Conservation (phyloP, 2,329 filamentous ascomycete species). For the Cytospora chrysosperma region DNA sequence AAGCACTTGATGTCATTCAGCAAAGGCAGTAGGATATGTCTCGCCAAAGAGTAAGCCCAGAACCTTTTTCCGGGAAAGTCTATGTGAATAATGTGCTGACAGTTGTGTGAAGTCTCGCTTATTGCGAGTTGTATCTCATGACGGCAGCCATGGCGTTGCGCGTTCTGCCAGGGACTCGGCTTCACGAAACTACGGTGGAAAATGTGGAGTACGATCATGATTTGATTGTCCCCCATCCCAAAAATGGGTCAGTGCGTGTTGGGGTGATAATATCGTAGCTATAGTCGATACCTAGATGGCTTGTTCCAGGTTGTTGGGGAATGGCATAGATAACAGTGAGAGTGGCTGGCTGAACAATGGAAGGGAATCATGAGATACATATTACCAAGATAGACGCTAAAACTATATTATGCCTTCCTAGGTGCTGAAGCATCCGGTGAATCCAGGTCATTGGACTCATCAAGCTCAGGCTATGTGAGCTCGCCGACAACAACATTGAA, state of each 20-base stretch:
- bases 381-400: no score
- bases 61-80: fast-evolving
- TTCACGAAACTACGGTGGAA: conserved; percentile 25
- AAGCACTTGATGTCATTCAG: conserved; percentile 25
- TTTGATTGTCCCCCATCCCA: conserved; percentile 25
- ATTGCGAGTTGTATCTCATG: conserved; percentile 25
- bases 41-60: conserved; percentile 29
- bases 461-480: no score
- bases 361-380: no score
- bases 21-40: conserved; percentile 29
- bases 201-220: conserved; percentile 27
- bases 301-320: no score
- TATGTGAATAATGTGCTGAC: neutral
- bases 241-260: conserved; percentile 18
- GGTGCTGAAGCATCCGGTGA: no score
- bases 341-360: no score
- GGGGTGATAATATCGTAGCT: neutral
- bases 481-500: no score
- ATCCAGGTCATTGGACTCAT: no score
- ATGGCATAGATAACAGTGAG: no score
- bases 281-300: no score
- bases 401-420: no score
- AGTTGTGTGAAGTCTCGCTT: conserved; percentile 17
- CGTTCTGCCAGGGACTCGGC: conserved; percentile 17
- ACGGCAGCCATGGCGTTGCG: conserved; percentile 23